Evolutionary conservation across 805 yeast species (phyloP).

Genomic region (Candida easanensis): DNA sequence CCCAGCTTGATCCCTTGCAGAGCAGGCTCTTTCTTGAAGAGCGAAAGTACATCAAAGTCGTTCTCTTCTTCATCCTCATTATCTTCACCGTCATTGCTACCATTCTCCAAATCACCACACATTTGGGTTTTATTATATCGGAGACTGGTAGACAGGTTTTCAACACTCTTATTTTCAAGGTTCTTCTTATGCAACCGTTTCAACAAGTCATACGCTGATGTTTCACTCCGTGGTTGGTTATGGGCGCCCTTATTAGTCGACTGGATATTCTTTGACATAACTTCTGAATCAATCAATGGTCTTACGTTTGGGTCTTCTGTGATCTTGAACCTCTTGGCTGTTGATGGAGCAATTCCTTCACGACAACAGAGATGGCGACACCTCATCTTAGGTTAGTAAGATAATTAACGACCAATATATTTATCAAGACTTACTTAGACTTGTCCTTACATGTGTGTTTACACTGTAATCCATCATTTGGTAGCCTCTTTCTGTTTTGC

Average conservation of each 20-base stretch:
- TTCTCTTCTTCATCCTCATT: constrained; percentile 1
- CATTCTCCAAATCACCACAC: not conserved
- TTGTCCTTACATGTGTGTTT: constrained; percentile 42
- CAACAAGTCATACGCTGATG: constrained; percentile 10
- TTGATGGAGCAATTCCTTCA: constrained; percentile 35
- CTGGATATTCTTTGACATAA: no score
- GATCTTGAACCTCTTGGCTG: constrained; percentile 3
- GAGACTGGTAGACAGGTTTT: constrained; percentile 1
- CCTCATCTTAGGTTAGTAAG: constrained; percentile 15
- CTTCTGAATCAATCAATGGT: no score
- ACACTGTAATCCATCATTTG: constrained; percentile 34
- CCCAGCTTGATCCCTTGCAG: no score
- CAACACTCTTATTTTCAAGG: not conserved
- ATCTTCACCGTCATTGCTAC: not conserved
- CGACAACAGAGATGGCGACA: constrained; percentile 50
- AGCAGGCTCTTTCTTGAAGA: constrained; percentile 3
- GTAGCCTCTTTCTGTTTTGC: constrained; percentile 22
- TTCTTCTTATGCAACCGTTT: constrained; percentile 7
- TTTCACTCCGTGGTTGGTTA: not conserved
- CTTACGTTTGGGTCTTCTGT: not conserved
- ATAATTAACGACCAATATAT: no score
- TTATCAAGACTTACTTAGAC: constrained; percentile 13
- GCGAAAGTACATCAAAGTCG: constrained; percentile 1
- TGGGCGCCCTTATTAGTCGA: no score
- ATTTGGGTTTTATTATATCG: not conserved